Conservation (phyloP, 305 asterid species). For the Fraxinus angustifolia region DNA sequence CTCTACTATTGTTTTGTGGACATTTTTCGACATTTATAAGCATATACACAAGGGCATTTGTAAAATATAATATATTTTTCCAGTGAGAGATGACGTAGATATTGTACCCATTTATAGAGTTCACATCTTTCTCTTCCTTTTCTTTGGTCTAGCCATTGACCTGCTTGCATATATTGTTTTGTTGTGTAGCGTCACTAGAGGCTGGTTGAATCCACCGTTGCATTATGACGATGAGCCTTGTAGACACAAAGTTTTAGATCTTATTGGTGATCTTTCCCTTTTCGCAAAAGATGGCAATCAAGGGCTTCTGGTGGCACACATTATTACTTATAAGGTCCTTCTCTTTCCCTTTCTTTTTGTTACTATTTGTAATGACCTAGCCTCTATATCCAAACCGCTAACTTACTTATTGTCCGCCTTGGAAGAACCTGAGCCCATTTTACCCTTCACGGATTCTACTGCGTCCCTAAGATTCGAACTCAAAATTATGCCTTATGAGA, state of each 20-base stretch:
- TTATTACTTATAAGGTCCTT: constrained; percentile 78
- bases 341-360: constrained; percentile 13
- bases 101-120: constrained; percentile 1
- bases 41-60: not conserved
- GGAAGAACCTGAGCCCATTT: not conserved
- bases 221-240: constrained; percentile 78
- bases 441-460: not conserved
- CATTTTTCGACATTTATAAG: not conserved
- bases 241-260: constrained; percentile 90
- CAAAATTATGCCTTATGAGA: not conserved
- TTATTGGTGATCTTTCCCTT: constrained; percentile 92
- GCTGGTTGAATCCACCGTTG: constrained; percentile 92
- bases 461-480: not conserved
- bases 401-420: not conserved
- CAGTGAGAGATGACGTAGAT: not conserved
- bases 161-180: not conserved
- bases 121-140: not conserved
- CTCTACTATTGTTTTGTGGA: not conserved
- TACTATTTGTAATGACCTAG: not conserved
- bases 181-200: constrained; percentile 50
- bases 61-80: not conserved
- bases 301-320: constrained; percentile 79
- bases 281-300: constrained; percentile 80
- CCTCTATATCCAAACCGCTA: not conserved
- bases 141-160: not conserved